Base-by-base conservation (phyloP, 495 filamentous ascomycete genomes). In the Barbatosphaeria neglecta region DNA sequence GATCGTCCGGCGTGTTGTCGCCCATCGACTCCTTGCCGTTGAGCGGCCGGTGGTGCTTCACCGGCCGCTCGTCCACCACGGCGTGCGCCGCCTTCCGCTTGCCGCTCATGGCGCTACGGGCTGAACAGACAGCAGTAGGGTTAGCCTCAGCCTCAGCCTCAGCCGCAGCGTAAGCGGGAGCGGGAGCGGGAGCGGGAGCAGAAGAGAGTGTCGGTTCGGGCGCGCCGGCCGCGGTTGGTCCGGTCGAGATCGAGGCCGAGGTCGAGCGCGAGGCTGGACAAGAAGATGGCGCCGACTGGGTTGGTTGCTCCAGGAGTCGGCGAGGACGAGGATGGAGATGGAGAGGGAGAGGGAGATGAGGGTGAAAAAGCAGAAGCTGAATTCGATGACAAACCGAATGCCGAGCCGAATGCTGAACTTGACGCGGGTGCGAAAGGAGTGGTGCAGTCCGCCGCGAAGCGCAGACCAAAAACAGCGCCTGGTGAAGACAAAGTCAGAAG, bases 61-160 rank as follows among this genome's bases (percentile, higher is more conserved):
- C 59, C 15, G 67, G 72, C 13, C 71, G 62, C 35, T 65, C 65
- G 24, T 69, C 64, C 20, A 60, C 37, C 13, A 57, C 50, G 37
- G 51, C 43, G 40, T 64, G 57, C 2, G 63, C 64, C 24, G 57
- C 67, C 56, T 78, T 77, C 45, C 74, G 69, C 65, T 76, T 76
- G 11, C 63, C 57, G 50, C 71, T 72, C 60, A 69, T 70, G 41
- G 52, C 50, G 18, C 20, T 11, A 35, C 16, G 5, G 31, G 31
- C 16, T n/a, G 19, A 2, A n/a, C 20, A 41, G 8, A 11, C 20
- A 23, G 39, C 9, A 5, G 39, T 13, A 11, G 39, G 20, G 9
- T 8, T 10, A 13, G 27, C 9, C 2, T 31, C 27, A 35, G 31
- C 4, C 3, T 15, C 16, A 1, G 31, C 13, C 5, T n/a, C 13